Evolutionary conservation across 2,329 filamentous ascomycete genomes (phyloP).

Genomic region (Aspergillus japonicus): DNA sequence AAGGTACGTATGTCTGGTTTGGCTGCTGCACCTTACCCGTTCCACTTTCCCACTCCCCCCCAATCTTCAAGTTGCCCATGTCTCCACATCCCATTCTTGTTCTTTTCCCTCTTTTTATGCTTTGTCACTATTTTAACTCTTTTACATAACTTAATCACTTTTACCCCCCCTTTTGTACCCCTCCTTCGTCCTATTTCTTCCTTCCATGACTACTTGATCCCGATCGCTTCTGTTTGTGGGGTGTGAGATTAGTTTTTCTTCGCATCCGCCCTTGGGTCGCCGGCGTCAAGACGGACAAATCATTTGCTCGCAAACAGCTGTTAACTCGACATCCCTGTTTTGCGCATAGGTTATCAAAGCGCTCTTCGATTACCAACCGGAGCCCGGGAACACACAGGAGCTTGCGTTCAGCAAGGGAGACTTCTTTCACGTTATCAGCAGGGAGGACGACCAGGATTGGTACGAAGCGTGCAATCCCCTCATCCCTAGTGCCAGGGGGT

Average conservation of each 20-base stretch:
- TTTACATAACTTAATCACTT: background rate
- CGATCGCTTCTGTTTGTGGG: background rate
- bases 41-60: slow-evolving; percentile 9
- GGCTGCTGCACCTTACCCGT: slow-evolving; percentile 3
- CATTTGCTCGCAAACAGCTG: slow-evolving; percentile 14
- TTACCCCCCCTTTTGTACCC: slow-evolving; percentile 1
- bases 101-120: slow-evolving; percentile 1
- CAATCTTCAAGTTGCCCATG: slow-evolving; percentile 10
- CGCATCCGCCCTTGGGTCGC: slow-evolving; percentile 1
- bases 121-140: slow-evolving; percentile 8
- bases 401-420: slow-evolving; percentile 91
- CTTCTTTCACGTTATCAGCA: slow-evolving; percentile 96
- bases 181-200: slow-evolving; percentile 5
- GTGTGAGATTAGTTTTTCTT: slow-evolving; percentile 2
- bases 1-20: slow-evolving; percentile 61
- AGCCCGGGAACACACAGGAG: slow-evolving; percentile 66
- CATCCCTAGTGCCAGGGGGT: slow-evolving; percentile 75
- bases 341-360: slow-evolving; percentile 82
- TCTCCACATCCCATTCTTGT: background rate
- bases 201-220: slow-evolving; percentile 1
- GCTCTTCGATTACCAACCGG: slow-evolving; percentile 85
- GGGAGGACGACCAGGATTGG: slow-evolving; percentile 93
- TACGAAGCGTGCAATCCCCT: slow-evolving; percentile 97
- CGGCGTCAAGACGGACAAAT: slow-evolving; percentile 9
- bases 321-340: slow-evolving; percentile 21